Conservation (phyloP, 495 filamentous ascomycete genomes). For the Aspergillus kassunensis region DNA sequence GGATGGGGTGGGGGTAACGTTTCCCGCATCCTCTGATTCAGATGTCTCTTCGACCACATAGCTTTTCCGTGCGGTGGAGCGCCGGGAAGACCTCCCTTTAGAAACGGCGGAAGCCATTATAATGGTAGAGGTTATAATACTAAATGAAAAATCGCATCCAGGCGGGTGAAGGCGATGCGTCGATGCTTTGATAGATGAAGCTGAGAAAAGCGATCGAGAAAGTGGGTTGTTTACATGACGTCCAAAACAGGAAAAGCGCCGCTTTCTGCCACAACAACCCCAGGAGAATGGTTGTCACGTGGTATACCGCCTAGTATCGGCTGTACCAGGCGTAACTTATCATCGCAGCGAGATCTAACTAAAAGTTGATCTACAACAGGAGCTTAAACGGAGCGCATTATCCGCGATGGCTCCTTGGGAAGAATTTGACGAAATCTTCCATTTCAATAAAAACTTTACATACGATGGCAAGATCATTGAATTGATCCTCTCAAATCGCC, state of each 20-base stretch:
- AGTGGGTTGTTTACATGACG: slow-evolving; percentile 47
- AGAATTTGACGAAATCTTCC: slow-evolving; percentile 62
- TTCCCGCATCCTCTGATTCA: slow-evolving; percentile 60
- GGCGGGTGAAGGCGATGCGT: slow-evolving; percentile 20
- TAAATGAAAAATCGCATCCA: slow-evolving; percentile 26
- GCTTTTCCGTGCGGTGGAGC: slow-evolving; percentile 65
- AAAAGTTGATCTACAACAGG: too few relatives aligned
- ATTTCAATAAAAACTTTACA: slow-evolving; percentile 55
- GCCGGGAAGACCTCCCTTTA: slow-evolving; percentile 69
- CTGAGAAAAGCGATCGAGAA: slow-evolving; percentile 24
- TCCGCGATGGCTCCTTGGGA: slow-evolving; percentile 42
- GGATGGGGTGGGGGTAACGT: slow-evolving; percentile 45
- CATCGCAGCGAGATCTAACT: background rate
- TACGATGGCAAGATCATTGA: slow-evolving; percentile 56
- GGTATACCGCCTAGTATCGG: slow-evolving; percentile 23
- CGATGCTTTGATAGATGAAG: slow-evolving; percentile 21
- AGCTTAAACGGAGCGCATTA: background rate
- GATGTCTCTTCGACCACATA: slow-evolving; percentile 70
- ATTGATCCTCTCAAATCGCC: slow-evolving; percentile 58
- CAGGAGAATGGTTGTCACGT: background rate
- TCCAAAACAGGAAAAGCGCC: slow-evolving; percentile 36
- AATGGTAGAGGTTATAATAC: slow-evolving; percentile 15
- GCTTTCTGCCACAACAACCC: slow-evolving; percentile 39
- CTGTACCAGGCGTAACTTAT: slow-evolving; percentile 4
- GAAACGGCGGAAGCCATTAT: slow-evolving; percentile 59